A percentile compares a stretch with the other conserved stretches of the same genome.
Conservation (phyloP, 176 grass and related monocot genomes). For the Triticum turgidum region DNA sequence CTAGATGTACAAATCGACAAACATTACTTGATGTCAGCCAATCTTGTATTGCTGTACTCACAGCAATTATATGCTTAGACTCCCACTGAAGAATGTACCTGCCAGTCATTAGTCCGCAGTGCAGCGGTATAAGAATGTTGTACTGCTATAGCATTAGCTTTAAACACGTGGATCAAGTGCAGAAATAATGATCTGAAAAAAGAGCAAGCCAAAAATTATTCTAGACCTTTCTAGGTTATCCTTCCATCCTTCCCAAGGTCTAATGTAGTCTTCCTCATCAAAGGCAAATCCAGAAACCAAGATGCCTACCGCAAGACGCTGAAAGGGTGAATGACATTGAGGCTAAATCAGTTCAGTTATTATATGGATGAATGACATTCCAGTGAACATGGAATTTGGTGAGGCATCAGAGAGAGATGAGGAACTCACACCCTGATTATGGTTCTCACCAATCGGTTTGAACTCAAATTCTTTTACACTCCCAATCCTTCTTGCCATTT, state of each 20-base stretch:
- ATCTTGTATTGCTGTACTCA: constrained; percentile 95
- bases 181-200: constrained; percentile 17
- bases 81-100: constrained; percentile 94
- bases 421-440: constrained; percentile 96
- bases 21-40: constrained; percentile 96
- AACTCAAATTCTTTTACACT: constrained; percentile 94
- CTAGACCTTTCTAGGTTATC: constrained; percentile 90
- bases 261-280: constrained; percentile 79
- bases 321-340: constrained; percentile 35
- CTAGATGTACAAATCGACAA: constrained; percentile 16
- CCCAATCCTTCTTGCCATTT: constrained; percentile 91
- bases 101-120: constrained; percentile 14
- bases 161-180: neutral
- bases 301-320: constrained; percentile 87
- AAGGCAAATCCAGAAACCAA: constrained; percentile 90
- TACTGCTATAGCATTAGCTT: neutral
- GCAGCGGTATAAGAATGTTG: constrained; percentile 4
- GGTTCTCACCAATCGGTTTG: constrained; percentile 86
- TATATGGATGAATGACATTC: constrained; percentile 10
- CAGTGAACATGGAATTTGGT: constrained; percentile 1
- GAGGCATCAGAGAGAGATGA: neutral
- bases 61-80: constrained; percentile 83
- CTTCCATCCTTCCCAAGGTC: constrained; percentile 89
- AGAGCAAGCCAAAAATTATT: neutral
- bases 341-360: constrained; percentile 7